These are phyloP conservation scores for Potentilla sterilis DNA, from an alignment of 306 rosid genomes.

Conservation along the genomic window DNA sequence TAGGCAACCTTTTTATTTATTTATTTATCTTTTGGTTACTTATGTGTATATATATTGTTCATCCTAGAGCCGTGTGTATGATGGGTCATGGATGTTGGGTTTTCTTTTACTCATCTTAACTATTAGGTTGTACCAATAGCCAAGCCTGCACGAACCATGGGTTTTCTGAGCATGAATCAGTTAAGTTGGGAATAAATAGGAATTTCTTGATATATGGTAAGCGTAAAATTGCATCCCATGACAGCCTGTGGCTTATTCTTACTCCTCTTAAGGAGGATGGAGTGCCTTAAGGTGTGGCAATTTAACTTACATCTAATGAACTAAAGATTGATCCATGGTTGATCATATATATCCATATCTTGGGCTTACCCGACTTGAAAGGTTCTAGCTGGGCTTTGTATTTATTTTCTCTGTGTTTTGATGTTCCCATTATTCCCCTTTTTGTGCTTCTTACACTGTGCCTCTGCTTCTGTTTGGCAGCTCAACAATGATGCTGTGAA, in stretches of 20 bases:
- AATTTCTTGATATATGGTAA: neutral
- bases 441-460: neutral
- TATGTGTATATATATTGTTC: neutral
- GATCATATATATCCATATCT: neutral
- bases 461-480: constrained; percentile 47
- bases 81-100: neutral
- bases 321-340: neutral
- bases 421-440: neutral
- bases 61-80: neutral
- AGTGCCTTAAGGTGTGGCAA: neutral
- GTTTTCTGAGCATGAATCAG: neutral
- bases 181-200: neutral
- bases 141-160: neutral
- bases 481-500: constrained; percentile 89
- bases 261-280: neutral
- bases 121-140: neutral
- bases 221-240: neutral
- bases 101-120: neutral
- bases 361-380: neutral
- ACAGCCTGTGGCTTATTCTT: neutral
- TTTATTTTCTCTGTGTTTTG: neutral
- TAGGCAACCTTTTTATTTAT: constrained; percentile 33
- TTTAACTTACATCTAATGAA: neutral
- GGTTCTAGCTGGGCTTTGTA: neutral
- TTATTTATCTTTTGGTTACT: neutral